A percentile compares a stretch with the other conserved stretches of the same genome.
Conservation (phyloP, 2,329 filamentous ascomycete species). For the Rhinocladiella similis region DNA sequence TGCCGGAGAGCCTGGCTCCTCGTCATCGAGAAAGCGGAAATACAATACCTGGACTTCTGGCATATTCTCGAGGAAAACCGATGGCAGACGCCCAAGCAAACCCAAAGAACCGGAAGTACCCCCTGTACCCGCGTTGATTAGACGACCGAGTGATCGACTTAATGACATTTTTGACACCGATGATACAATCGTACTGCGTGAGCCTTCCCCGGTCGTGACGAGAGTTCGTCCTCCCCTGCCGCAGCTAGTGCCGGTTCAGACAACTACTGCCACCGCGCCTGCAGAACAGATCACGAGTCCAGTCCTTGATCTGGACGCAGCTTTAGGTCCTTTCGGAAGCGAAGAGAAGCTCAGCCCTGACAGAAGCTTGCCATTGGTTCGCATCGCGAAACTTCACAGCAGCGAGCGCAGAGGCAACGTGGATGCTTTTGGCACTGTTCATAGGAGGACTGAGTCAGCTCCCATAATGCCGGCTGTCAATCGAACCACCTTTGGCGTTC, state of each 20-base stretch:
- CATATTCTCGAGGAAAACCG: conserved; percentile 52
- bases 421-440: conserved; percentile 32
- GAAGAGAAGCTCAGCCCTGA: conserved; percentile 41
- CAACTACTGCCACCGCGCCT: conserved; percentile 9
- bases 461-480: conserved; percentile 51
- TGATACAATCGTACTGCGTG: conserved; percentile 48
- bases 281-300: conserved; percentile 70
- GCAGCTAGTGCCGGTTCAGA: background rate
- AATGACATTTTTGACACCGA: conserved; percentile 52
- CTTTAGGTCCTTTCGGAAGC: conserved; percentile 88
- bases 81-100: conserved; percentile 43
- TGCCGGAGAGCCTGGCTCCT: conserved; percentile 35
- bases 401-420: conserved; percentile 48
- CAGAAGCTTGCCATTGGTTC: conserved; percentile 32
- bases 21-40: conserved; percentile 65
- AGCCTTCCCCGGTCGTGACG: conserved; percentile 33
- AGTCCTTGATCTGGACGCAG: conserved; percentile 92
- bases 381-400: conserved; percentile 50
- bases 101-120: conserved; percentile 41
- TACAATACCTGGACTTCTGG: conserved; percentile 65
- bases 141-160: conserved; percentile 40
- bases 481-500: conserved; percentile 39
- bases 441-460: conserved; percentile 51
- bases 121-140: conserved; percentile 45
- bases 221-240: conserved; percentile 13